These are phyloP conservation scores for Acer campestre DNA, from an alignment of 345 rosid genomes.

Conservation along the genomic window DNA sequence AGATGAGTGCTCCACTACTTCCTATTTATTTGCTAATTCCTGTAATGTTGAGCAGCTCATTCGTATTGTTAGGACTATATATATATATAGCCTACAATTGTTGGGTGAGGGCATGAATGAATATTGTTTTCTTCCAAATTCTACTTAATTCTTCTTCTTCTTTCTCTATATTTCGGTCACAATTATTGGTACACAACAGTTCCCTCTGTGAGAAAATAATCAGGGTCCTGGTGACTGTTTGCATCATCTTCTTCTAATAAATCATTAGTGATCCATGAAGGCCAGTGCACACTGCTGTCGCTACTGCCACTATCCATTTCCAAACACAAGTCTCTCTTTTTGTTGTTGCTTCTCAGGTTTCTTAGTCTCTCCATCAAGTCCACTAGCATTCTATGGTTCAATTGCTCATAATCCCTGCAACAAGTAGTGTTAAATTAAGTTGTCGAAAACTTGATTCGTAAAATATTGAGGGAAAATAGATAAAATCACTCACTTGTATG, in stretches of 20 bases:
- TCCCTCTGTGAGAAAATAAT: background rate
- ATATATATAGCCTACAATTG: too few species aligned
- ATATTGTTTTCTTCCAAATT: too few species aligned
- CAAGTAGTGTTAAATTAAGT: background rate
- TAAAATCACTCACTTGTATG: conserved; percentile 55
- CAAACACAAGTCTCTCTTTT: background rate
- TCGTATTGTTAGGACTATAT: too few species aligned
- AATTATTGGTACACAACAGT: too few species aligned
- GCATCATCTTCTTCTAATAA: background rate
- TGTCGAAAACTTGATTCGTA: background rate
- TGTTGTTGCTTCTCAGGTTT: background rate
- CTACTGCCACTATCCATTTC: background rate
- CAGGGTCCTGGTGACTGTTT: background rate
- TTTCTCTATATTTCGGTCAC: too few species aligned
- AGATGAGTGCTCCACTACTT: too few species aligned
- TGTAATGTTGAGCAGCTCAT: too few species aligned
- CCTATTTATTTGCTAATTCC: too few species aligned
- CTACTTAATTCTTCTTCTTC: too few species aligned
- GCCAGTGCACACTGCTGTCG: background rate
- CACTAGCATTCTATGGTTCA: background rate
- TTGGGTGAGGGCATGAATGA: too few species aligned
- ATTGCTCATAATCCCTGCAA: background rate
- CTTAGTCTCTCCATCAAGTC: background rate
- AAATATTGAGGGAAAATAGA: too few species aligned
- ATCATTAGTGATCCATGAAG: background rate